Base-by-base conservation (phyloP, 2,329 filamentous ascomycete species). In the Colletotrichum gloeosporioides region DNA sequence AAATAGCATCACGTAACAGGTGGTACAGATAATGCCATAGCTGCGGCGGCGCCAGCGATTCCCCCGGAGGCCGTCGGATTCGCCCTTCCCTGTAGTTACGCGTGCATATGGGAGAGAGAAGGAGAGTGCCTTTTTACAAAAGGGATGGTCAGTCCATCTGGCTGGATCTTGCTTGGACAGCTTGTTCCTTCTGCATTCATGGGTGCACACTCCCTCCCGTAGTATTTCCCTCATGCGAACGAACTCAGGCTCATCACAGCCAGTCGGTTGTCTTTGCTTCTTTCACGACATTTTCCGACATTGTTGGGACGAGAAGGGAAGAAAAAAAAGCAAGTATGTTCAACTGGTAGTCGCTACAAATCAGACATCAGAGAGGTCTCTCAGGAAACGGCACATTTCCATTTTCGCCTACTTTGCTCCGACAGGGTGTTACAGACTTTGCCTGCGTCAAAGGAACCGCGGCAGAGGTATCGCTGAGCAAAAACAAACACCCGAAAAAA, bases 1-100 rank as follows among this genome's bases (percentile, higher is more conserved):
- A 73, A 57, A 34, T 62, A 29, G 31, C 75, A 77, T 77, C 75
- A 63, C 75, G 75, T 70, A 76, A 71, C 75, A 55, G 27, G 36
- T 59, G 25, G 36, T n/a, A 70, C 71, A 62, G 71, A 75, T 77
- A 74, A 77, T 77, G 71, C 75, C 75, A 77, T 66, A 64, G 16
- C 66, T 44, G 16, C 15, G 44, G 44, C 44, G n/a, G 16, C 8
- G n/a, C 27, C 49, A 36, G 31, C 61, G 18, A 66, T 61, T 49
- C 49, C 57, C 59, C 39, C 12, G 31, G 55, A 27, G 62, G 32
- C 62, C 34, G 32, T 64, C 62, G 62, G 62, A 62, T 34, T 62
- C 59, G 18, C 31, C 59, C 29, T 53, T 39, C 62, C 34, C 32
- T 36, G 62, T 44, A 36, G n/a, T 32, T 32, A 32, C 59, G 59